Percentiles rank a stretch among this genome's conserved stretches.
Evolutionary conservation across 352 stramenopile genomes (phyloP).

Genomic region (Phytopythium delawarense): DNA sequence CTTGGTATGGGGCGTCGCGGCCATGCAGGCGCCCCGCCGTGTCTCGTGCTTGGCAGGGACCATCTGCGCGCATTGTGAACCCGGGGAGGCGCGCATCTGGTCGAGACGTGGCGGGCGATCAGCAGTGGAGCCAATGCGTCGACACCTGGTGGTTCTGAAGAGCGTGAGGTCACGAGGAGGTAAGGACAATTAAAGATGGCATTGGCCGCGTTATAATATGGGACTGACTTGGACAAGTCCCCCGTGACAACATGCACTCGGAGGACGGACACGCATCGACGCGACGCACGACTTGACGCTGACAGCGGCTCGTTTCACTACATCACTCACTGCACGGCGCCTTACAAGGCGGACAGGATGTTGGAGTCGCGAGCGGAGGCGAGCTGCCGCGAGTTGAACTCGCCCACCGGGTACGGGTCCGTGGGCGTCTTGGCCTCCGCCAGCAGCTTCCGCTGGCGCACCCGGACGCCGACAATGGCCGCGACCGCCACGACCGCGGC

Average conservation of each 20-base stretch:
- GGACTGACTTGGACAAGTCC: background rate
- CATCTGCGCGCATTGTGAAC: background rate
- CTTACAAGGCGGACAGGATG: slow-evolving; percentile 16
- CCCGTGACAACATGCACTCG: background rate
- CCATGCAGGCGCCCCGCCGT: background rate
- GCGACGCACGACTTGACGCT: background rate
- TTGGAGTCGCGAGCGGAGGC: slow-evolving; percentile 17
- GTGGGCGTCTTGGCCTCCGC: slow-evolving; percentile 35
- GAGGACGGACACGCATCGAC: background rate
- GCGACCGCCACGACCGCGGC: slow-evolving; percentile 35
- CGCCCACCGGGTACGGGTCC: slow-evolving; percentile 23
- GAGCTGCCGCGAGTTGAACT: slow-evolving; percentile 18
- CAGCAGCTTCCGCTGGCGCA: slow-evolving; percentile 42
- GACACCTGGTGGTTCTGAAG: background rate
- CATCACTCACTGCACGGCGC: background rate
- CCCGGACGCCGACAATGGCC: slow-evolving; percentile 32
- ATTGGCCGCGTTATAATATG: background rate
- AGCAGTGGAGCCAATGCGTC: background rate
- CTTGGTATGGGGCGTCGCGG: background rate
- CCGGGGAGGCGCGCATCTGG: background rate
- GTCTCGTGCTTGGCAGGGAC: background rate
- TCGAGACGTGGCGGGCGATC: background rate
- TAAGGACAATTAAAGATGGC: background rate
- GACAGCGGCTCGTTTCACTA: background rate
- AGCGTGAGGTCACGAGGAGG: background rate